phyloP scores from a whole-genome alignment of 495 filamentous ascomycete genomes.

The Terfezia claveryi region DNA sequence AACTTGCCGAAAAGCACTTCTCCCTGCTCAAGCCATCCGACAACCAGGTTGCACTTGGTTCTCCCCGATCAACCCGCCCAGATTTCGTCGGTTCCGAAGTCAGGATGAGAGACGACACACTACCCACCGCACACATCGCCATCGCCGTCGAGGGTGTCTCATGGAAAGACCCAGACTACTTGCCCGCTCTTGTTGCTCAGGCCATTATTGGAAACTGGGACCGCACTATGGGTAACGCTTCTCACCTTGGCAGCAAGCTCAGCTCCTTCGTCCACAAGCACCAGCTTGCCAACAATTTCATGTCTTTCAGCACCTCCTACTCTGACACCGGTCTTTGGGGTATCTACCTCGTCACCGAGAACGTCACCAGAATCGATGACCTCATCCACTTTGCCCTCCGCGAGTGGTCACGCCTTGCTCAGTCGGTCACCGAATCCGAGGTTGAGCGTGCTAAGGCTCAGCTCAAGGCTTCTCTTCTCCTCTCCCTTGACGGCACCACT shows the following conservation, averaged over 20 bases:
- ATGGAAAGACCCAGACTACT: slow-evolving; percentile 98
- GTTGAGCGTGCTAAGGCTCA: slow-evolving; percentile 97
- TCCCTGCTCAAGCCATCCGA: slow-evolving; percentile 40
- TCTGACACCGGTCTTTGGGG: slow-evolving; percentile 98
- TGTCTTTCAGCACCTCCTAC: slow-evolving; percentile 99
- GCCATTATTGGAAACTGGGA: slow-evolving; percentile 99
- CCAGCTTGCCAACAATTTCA: slow-evolving; percentile 94
- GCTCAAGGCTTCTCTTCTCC: slow-evolving; percentile 91
- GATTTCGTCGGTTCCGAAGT: slow-evolving; percentile 94
- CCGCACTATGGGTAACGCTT: slow-evolving; percentile 88
- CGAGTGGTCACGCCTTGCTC: slow-evolving; percentile 85
- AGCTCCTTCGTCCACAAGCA: slow-evolving; percentile 80
- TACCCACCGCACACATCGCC: slow-evolving; percentile 89
- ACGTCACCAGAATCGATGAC: slow-evolving; percentile 70
- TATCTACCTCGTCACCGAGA: slow-evolving; percentile 92
- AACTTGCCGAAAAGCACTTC: slow-evolving; percentile 94
- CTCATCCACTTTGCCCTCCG: slow-evolving; percentile 94
- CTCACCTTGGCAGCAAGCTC: slow-evolving; percentile 93
- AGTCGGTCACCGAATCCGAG: slow-evolving; percentile 68
- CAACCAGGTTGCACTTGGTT: slow-evolving; percentile 46
- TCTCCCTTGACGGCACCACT: slow-evolving; percentile 91
- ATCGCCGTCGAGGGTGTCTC: slow-evolving; percentile 97
- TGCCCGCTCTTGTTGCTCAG: slow-evolving; percentile 90
- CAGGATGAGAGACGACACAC: slow-evolving; percentile 81
- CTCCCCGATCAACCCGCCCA: slow-evolving; percentile 54